A percentile compares a stretch with the other conserved stretches of the same genome.
Evolutionary conservation across 768 basidiomycete genomes (phyloP).

Genomic region (Hericium erinaceus): DNA sequence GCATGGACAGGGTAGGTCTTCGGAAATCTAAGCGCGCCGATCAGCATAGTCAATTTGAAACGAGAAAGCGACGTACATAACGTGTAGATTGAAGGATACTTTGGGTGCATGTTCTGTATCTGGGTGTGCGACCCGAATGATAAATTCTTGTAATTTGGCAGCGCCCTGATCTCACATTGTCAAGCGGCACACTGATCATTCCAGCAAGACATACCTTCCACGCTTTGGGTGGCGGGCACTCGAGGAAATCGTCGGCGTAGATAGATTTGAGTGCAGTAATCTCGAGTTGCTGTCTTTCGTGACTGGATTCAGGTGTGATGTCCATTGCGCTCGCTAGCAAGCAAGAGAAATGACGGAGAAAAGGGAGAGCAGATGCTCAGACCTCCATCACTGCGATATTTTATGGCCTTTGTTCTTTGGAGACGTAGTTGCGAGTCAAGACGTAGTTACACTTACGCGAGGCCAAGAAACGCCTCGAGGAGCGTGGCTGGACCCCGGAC

Average conservation of each 20-base stretch:
- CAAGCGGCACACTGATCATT: not conserved
- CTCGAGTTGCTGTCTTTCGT: conserved; percentile 61
- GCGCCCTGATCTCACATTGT: conserved; percentile 41
- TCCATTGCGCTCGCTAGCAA: not conserved
- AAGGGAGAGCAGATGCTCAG: not conserved
- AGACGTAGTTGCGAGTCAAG: too few relatives aligned
- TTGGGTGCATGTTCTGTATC: conserved; percentile 45
- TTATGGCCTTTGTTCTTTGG: too few relatives aligned
- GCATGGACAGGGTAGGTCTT: conserved; percentile 76
- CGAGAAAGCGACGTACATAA: conserved; percentile 42
- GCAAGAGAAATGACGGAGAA: not conserved
- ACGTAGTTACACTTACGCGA: too few relatives aligned
- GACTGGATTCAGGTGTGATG: conserved; percentile 39
- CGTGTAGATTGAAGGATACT: conserved; percentile 57
- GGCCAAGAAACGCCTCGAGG: too few relatives aligned
- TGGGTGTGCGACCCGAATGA: conserved; percentile 62
- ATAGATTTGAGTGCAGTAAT: conserved; percentile 75
- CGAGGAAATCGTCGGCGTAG: conserved; percentile 68
- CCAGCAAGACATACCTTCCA: conserved; percentile 56
- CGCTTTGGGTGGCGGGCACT: conserved; percentile 56
- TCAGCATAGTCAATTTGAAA: not conserved
- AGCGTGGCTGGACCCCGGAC: too few relatives aligned
- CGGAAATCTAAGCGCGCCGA: conserved; percentile 44
- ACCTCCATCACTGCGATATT: not conserved
- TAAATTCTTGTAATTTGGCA: conserved; percentile 62